These are phyloP conservation scores for Ogataea degrootiae DNA, from an alignment of 805 yeast species.

Conservation along the genomic window DNA sequence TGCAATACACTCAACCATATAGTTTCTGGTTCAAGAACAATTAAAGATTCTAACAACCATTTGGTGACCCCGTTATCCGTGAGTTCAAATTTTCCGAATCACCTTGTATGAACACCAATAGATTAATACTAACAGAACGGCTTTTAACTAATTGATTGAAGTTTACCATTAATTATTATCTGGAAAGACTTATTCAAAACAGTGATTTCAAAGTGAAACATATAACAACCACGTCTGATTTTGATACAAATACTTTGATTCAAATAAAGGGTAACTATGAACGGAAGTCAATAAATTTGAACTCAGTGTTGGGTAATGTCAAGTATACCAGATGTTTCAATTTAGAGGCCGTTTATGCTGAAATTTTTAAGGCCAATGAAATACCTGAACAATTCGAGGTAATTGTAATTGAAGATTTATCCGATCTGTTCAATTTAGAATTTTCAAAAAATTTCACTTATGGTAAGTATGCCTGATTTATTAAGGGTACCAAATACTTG, in stretches of 20 bases:
- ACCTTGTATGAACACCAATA: neutral
- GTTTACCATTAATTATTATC: slow-evolving; percentile 18
- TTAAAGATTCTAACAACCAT: slow-evolving; percentile 2
- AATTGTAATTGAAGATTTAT: slow-evolving; percentile 26
- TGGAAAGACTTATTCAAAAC: slow-evolving; percentile 1
- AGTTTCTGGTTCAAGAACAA: slow-evolving; percentile 1
- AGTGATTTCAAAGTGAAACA: slow-evolving; percentile 9
- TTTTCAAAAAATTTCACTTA: slow-evolving; percentile 16
- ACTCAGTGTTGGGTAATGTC: slow-evolving; percentile 4
- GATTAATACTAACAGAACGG: neutral
- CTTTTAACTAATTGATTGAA: slow-evolving; percentile 1
- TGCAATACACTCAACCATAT: slow-evolving; percentile 8
- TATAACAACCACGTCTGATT: slow-evolving; percentile 12
- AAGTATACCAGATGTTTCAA: slow-evolving; percentile 12
- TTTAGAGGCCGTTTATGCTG: slow-evolving; percentile 9
- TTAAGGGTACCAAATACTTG: neutral
- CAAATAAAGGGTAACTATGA: neutral
- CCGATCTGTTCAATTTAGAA: slow-evolving; percentile 23
- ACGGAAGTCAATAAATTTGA: neutral
- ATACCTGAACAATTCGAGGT: slow-evolving; percentile 2
- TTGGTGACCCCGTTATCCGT: slow-evolving; percentile 12
- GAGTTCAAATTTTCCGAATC: slow-evolving; percentile 1
- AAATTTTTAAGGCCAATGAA: slow-evolving; percentile 2
- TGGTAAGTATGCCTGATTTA: slow-evolving; percentile 16
- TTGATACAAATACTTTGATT: slow-evolving; percentile 8